Conservation (phyloP, 2,329 filamentous ascomycete species). For the Thelonectria olida region DNA sequence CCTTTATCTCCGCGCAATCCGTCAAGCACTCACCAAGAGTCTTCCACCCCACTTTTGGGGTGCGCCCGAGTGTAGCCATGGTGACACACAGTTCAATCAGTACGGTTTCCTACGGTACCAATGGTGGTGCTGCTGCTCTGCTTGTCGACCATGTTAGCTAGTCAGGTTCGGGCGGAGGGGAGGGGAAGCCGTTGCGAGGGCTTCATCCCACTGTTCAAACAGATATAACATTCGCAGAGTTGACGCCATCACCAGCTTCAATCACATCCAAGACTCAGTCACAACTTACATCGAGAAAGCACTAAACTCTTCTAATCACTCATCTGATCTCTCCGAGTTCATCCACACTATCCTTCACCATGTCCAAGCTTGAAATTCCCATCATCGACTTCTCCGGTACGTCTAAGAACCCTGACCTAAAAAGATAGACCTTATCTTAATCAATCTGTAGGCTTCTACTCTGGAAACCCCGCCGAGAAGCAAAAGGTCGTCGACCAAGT, state of each 20-base stretch:
- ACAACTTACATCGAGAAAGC: background rate
- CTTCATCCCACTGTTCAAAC: constrained; percentile 11
- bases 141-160: background rate
- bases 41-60: constrained; percentile 16
- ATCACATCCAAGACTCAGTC: background rate
- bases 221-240: constrained; percentile 14
- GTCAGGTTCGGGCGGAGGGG: background rate
- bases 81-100: background rate
- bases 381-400: constrained; percentile 43
- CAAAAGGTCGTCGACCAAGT: constrained; percentile 44
- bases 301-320: background rate
- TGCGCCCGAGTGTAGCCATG: constrained; percentile 2
- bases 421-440: background rate
- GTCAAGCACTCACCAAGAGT: background rate
- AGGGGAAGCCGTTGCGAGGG: background rate
- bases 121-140: background rate
- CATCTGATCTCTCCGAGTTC: no score
- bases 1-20: constrained; percentile 10
- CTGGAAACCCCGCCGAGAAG: constrained; percentile 34
- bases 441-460: constrained; percentile 28
- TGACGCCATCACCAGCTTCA: constrained; percentile 12
- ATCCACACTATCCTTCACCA: background rate
- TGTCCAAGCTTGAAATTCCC: constrained; percentile 35
- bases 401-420: background rate
- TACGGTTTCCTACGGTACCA: background rate